A percentile compares a stretch with the other conserved stretches of the same genome.
These are phyloP conservation scores for Cutaneotrichosporon dermatis DNA, from an alignment of 1,284 basidiomycete species.

Conservation along the genomic window DNA sequence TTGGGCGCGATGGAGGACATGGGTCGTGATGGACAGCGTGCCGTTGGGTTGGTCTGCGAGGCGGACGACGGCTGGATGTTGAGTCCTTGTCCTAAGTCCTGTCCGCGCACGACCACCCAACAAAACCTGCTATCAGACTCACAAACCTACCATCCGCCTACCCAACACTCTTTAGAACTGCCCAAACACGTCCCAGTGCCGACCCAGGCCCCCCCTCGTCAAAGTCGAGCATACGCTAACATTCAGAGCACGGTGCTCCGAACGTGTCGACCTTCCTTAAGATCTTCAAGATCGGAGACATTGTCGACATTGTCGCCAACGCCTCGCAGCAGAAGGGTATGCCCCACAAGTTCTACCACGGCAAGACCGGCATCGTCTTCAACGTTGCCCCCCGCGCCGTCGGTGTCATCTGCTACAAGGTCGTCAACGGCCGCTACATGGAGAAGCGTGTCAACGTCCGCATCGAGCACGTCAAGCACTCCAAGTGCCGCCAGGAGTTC, in stretches of 20 bases:
- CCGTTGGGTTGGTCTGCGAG: no score
- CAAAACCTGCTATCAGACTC: no score
- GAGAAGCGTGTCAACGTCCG: conserved; percentile 99
- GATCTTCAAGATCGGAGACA: conserved; percentile 92
- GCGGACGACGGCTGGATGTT: no score
- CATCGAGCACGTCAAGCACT: conserved; percentile 96
- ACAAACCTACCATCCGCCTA: no score
- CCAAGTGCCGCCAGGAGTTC: conserved; percentile 98
- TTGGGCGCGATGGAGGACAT: no score
- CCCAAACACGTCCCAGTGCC: no score
- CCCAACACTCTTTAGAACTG: no score
- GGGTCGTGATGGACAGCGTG: no score
- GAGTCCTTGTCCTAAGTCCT: no score
- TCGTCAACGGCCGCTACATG: conserved; percentile 97
- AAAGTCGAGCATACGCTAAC: conserved; percentile 3
- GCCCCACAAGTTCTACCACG: conserved; percentile 83
- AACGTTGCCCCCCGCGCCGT: conserved; percentile 94
- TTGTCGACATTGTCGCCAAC: conserved; percentile 99
- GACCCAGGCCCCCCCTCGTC: no score
- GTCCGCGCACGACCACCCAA: no score
- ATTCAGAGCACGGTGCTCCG: conserved; percentile 79
- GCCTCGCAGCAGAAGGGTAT: conserved; percentile 99
- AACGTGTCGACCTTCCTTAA: conserved; percentile 90
- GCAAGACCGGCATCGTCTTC: conserved; percentile 89
- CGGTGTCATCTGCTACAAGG: conserved; percentile 97